Base-by-base conservation (phyloP, 192 early-diverging fungal species). In the Backusella liffmaniae region DNA sequence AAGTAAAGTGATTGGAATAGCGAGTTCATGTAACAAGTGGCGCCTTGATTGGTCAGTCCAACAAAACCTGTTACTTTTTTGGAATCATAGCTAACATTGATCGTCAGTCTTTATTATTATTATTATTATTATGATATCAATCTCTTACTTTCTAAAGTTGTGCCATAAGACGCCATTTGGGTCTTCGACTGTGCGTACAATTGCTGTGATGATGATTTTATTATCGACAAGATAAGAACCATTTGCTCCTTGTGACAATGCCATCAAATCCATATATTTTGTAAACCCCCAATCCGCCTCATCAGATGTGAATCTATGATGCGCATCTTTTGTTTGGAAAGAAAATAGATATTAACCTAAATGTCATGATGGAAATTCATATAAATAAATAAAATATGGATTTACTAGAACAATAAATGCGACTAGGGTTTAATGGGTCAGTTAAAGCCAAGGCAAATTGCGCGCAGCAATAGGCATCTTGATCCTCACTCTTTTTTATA, bases 21-120 rank as follows among this genome's bases (percentile, higher is more conserved):
- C 67, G 96, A 97, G 86, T 98, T 99, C 95, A 99, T 96, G 82
- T 99, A 99, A 84, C 98, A 97, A 0, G 98, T 99, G 0, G 97
- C 96, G 16, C 96, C 98, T 81, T 98, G 97, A 82, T 99, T 99
- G 75, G 92, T 94, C 67, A 99, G 83, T 4, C 97, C 98, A 35
- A 98, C 95, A 84, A 87, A 96, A 13, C 96, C 96, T 49, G 96
- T 96, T 79, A 90, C 86, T 69, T 88, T 86, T 82, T 94, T 95
- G 32, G 96, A 98, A 80, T 96, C 93, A 85, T 94, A 97, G 79
- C 92, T 92, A 53, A 5, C 4, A 42, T 51, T 0, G 16, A 49
- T 18, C 0, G 18, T 49, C 46, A 49, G 46, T 49, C 1, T 9
- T 41, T 39, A 26, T 0, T 37, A 10, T 37, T 8, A 32, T 3